These are phyloP conservation scores for Dicorynia guianensis DNA, from an alignment of 306 rosid genomes.

Conservation along the genomic window DNA sequence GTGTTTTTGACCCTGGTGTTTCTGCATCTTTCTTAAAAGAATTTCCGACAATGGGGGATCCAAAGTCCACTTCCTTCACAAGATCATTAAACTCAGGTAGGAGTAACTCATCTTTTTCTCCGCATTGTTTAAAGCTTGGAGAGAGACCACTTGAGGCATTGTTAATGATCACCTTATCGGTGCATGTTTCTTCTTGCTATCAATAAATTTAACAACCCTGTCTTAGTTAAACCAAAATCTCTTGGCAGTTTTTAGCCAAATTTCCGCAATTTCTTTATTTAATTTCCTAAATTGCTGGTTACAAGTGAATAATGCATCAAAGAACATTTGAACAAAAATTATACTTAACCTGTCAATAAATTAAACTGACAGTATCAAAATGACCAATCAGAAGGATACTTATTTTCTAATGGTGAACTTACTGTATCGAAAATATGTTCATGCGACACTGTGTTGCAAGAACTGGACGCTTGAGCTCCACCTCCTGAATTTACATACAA, in stretches of 20 bases:
- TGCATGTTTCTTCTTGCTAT: constrained; percentile 64
- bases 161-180: constrained; percentile 35
- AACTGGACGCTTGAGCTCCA: constrained; percentile 42
- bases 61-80: constrained; percentile 57
- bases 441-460: constrained; percentile 46
- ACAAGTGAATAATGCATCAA: not conserved
- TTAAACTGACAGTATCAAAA: not conserved
- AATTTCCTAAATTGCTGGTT: constrained; percentile 8
- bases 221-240: not conserved
- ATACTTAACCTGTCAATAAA: too few relatives aligned
- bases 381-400: not conserved
- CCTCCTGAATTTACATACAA: constrained; percentile 42
- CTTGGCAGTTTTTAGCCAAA: not conserved
- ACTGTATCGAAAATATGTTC: constrained; percentile 23
- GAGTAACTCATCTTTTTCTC: constrained; percentile 58
- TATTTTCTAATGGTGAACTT: not conserved
- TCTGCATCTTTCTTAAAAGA: constrained; percentile 49
- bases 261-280: constrained; percentile 4
- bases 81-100: constrained; percentile 66
- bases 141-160: constrained; percentile 39
- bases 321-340: too few relatives aligned
- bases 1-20: constrained; percentile 41
- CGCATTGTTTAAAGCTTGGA: constrained; percentile 45
- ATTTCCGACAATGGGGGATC: constrained; percentile 49
- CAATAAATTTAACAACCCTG: constrained; percentile 8